phyloP scores from a whole-genome alignment of 1,284 basidiomycete genomes.

The Rhodotorula sp. region DNA sequence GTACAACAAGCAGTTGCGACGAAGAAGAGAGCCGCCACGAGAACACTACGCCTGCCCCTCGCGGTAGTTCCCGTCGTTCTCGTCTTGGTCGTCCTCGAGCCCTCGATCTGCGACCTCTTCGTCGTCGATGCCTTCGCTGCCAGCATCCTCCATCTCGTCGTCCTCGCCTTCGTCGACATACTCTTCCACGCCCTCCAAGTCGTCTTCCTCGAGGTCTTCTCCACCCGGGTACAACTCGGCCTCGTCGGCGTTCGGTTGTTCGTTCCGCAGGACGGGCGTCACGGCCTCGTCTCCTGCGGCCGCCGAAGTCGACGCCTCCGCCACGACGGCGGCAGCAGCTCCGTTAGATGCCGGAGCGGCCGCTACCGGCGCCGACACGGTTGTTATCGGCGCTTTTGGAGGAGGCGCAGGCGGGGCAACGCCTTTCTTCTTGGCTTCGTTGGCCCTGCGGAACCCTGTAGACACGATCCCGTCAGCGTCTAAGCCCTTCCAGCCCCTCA shows the following conservation, averaged over 20 bases:
- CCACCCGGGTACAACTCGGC: neutral
- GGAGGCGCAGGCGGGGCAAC: conserved; percentile 12
- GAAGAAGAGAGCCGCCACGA: neutral
- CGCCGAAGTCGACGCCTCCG: neutral
- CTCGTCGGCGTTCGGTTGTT: conserved; percentile 9
- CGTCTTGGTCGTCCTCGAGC: conserved; percentile 6
- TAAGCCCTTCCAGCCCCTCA: neutral
- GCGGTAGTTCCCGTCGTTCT: neutral
- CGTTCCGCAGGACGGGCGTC: conserved; percentile 39
- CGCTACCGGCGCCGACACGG: too few relatives aligned
- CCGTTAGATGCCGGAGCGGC: neutral
- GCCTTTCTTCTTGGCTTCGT: conserved; percentile 47
- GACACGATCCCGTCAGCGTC: neutral
- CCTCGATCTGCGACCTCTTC: conserved; percentile 22
- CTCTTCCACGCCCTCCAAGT: conserved; percentile 19
- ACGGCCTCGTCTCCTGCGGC: conserved; percentile 44
- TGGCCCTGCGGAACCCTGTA: conserved; percentile 11
- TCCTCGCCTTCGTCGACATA: conserved; percentile 43
- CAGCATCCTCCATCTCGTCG: conserved; percentile 46
- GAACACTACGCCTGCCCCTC: neutral
- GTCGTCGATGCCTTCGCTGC: conserved; percentile 46
- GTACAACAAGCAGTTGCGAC: neutral
- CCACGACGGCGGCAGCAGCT: neutral
- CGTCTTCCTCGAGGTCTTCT: conserved; percentile 37
- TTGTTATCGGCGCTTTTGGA: neutral